Evolutionary conservation across 208 protist genomes (phyloP), one percentile per base, ranked within the genome.

Genomic region (Leishmania martiniquensis): DNA sequence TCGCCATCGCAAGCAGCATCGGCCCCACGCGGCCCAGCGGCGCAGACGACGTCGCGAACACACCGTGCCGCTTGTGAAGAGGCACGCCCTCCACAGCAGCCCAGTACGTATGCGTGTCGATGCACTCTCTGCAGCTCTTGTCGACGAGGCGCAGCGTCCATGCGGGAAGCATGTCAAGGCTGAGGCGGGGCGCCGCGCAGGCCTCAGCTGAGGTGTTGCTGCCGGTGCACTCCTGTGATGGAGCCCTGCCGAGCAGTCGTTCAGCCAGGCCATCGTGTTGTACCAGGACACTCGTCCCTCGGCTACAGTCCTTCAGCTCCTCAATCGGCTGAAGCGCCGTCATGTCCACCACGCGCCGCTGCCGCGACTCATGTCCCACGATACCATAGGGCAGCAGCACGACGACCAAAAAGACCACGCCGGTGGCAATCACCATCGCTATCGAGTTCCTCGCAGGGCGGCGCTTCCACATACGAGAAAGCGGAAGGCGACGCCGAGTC

Each of bases 1-100:
- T 83, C 37, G 79, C 42, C 42, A 83, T 83, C 29, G 79, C 79
- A 17, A 83, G 68, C 34, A 83, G 67, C 79, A 83, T 83, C 74
- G 79, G 79, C 45, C 79, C 79, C 12, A 83, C 75, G 32, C 74
- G 65, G 9, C 79, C 79, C 25, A 83, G 74, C 49, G 68, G 68
- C 0, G 79, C 66, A 37, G 32, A 45, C 12, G 67, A 22, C 25
- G 78, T 72, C 20, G 62, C 72, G 55, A 65, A 82, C n/a, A 82
- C 72, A 12, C 17, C 67, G 67, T 72, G 67, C 20, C 69, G 44
- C 52, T 4, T 74, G 44, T 34, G 54, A 20, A 71, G 66, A 1
- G 0, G 4, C 1, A 37, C n/a, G 13, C 29, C 67, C 1, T 17
- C 52, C 42, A 63, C 51, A 5, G 71, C 34, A 5, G 5, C 9